A percentile compares a stretch with the other conserved stretches of the same genome.
These are phyloP conservation scores for Globisporangium alternatum DNA, from an alignment of 352 stramenopile genomes.

Conservation along the genomic window DNA sequence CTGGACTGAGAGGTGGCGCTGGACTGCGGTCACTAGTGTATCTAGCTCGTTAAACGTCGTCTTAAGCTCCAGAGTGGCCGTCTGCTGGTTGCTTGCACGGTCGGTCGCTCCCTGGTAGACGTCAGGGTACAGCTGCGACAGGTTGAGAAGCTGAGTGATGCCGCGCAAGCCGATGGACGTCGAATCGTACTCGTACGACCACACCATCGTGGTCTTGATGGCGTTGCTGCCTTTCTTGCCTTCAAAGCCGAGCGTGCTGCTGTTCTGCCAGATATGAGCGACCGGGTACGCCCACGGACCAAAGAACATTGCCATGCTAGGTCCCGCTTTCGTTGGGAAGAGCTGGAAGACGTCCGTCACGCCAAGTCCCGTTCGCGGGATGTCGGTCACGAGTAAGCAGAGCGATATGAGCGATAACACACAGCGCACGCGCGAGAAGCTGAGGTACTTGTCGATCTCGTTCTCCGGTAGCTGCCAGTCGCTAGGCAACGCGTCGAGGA, in stretches of 20 bases:
- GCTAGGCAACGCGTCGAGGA: slow-evolving; percentile 3
- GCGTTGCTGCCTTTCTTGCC: slow-evolving; percentile 16
- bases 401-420: slow-evolving; percentile 37
- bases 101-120: slow-evolving; percentile 1
- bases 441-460: slow-evolving; percentile 27
- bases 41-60: slow-evolving; percentile 41
- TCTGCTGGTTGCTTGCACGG: slow-evolving; percentile 10
- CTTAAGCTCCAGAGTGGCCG: slow-evolving; percentile 15
- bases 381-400: slow-evolving; percentile 41
- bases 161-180: slow-evolving; percentile 29
- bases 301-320: slow-evolving; percentile 30
- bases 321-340: slow-evolving; percentile 24
- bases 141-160: slow-evolving; percentile 23
- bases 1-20: slow-evolving; percentile 5
- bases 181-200: slow-evolving; percentile 41
- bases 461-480: slow-evolving; percentile 18
- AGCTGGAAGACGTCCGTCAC: slow-evolving; percentile 23
- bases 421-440: slow-evolving; percentile 28
- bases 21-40: slow-evolving; percentile 19
- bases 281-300: slow-evolving; percentile 48
- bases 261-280: slow-evolving; percentile 25
- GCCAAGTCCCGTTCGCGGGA: slow-evolving; percentile 44
- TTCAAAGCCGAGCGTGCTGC: slow-evolving; percentile 8
- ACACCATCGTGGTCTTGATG: slow-evolving; percentile 19
- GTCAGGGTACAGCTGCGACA: slow-evolving; percentile 12